These are phyloP conservation scores for Durotheca rogersii DNA, from an alignment of 495 filamentous ascomycete species.

Conservation along the genomic window DNA sequence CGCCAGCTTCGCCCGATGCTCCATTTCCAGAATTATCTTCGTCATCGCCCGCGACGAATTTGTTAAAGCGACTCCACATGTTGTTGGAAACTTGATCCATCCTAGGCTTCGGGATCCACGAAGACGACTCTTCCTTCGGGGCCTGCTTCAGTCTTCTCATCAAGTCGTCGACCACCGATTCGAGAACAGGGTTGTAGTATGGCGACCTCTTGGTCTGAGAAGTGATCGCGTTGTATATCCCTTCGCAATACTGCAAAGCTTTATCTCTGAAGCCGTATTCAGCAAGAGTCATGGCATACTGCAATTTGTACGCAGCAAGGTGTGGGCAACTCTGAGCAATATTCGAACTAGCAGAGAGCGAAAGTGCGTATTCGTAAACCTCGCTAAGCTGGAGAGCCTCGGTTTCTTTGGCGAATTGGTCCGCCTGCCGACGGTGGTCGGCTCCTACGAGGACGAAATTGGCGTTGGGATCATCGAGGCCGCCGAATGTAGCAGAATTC, in stretches of 20 bases:
- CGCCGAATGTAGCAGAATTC: constrained; percentile 66
- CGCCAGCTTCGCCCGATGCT: constrained; percentile 55
- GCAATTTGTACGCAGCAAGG: constrained; percentile 82
- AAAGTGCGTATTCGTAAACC: constrained; percentile 84
- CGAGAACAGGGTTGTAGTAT: constrained; percentile 76
- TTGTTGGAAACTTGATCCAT: constrained; percentile 90
- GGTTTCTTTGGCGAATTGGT: constrained; percentile 70
- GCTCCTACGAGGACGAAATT: constrained; percentile 81
- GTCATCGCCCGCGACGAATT: constrained; percentile 92
- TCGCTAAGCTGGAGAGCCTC: constrained; percentile 88
- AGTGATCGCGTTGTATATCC: constrained; percentile 74
- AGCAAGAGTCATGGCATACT: constrained; percentile 79
- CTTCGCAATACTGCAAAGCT: constrained; percentile 88
- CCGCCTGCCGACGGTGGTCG: constrained; percentile 67
- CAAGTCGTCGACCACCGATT: constrained; percentile 77
- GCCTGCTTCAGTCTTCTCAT: constrained; percentile 79
- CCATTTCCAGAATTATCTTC: constrained; percentile 59
- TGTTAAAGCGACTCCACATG: constrained; percentile 88
- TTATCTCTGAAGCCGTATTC: constrained; percentile 79
- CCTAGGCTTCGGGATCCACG: constrained; percentile 89
- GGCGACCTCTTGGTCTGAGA: constrained; percentile 78
- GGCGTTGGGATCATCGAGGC: constrained; percentile 76
- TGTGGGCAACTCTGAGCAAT: constrained; percentile 68
- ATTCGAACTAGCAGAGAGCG: constrained; percentile 57
- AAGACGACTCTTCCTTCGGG: constrained; percentile 65